Conservation (phyloP, 768 basidiomycete species). For the Rhizopogon sp. region DNA sequence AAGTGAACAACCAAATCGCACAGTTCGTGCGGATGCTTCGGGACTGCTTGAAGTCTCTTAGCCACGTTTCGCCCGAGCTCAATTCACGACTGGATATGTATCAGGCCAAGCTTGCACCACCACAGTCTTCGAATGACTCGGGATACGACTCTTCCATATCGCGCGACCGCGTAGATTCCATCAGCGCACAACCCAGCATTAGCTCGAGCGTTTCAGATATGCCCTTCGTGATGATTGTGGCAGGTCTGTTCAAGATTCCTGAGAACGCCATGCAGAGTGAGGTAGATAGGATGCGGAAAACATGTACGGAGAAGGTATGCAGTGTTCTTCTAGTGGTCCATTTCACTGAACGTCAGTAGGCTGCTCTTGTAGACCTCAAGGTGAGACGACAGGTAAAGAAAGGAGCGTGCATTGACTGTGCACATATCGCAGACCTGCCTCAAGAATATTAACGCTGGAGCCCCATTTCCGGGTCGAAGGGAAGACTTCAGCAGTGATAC, state of each 20-base stretch:
- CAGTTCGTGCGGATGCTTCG: slow-evolving; percentile 83
- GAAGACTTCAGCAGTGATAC: slow-evolving; percentile 83
- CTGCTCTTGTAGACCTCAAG: slow-evolving; percentile 85
- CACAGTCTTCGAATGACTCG: slow-evolving; percentile 54
- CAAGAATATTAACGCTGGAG: slow-evolving; percentile 85
- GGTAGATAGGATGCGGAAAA: slow-evolving; percentile 56
- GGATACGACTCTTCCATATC: slow-evolving; percentile 63
- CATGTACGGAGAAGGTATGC: slow-evolving; percentile 74
- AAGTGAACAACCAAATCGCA: slow-evolving; percentile 89
- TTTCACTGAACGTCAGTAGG: slow-evolving; percentile 35
- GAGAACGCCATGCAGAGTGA: slow-evolving; percentile 67
- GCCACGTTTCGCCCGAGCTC: slow-evolving; percentile 82
- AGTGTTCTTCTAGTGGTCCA: neutral
- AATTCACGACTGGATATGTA: slow-evolving; percentile 80
- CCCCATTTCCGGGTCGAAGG: slow-evolving; percentile 76
- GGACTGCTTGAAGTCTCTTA: slow-evolving; percentile 68
- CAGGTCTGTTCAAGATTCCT: slow-evolving; percentile 68
- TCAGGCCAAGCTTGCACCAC: slow-evolving; percentile 69
- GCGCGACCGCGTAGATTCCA: slow-evolving; percentile 49
- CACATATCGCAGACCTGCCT: slow-evolving; percentile 61
- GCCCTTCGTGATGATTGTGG: slow-evolving; percentile 67
- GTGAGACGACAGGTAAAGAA: slow-evolving; percentile 29
- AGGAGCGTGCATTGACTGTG: neutral
- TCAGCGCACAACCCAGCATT: slow-evolving; percentile 30
- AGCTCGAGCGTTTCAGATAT: slow-evolving; percentile 62